A percentile compares a stretch with the other conserved stretches of the same genome.
These are phyloP conservation scores for Pseudozyma thailandica DNA, from an alignment of 1,284 basidiomycete genomes.

Conservation along the genomic window DNA sequence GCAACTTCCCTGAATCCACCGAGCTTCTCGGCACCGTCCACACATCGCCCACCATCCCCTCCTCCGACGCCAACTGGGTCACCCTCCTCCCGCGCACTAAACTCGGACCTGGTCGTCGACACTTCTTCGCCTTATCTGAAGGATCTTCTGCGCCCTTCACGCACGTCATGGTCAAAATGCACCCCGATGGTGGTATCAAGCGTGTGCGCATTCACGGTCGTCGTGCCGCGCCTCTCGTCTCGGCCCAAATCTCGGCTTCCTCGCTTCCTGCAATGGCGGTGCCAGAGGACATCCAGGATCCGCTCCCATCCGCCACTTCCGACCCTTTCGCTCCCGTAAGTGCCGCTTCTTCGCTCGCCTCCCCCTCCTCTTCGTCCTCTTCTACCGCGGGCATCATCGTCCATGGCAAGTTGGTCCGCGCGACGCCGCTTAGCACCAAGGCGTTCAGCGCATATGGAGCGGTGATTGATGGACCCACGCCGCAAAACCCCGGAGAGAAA, in stretches of 20 bases:
- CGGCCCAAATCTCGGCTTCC: constrained; percentile 23
- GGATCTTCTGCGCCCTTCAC: constrained; percentile 73
- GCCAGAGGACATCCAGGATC: constrained; percentile 49
- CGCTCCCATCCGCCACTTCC: constrained; percentile 46
- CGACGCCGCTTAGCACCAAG: constrained; percentile 34
- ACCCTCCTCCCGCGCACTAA: constrained; percentile 80
- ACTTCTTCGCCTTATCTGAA: constrained; percentile 84
- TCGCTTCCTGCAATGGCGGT: constrained; percentile 41
- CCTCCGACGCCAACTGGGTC: constrained; percentile 73
- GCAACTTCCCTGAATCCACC: constrained; percentile 87
- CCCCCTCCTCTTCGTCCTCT: constrained; percentile 8
- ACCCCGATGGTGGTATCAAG: constrained; percentile 96
- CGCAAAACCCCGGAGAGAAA: constrained; percentile 7
- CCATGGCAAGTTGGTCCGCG: constrained; percentile 16
- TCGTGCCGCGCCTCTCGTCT: constrained; percentile 68
- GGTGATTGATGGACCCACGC: constrained; percentile 52
- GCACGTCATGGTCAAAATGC: constrained; percentile 88
- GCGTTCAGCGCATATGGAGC: constrained; percentile 55
- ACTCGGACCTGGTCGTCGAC: constrained; percentile 88
- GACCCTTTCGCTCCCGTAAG: constrained; percentile 39
- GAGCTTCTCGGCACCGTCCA: constrained; percentile 78
- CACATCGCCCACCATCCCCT: constrained; percentile 46
- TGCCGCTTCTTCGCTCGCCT: constrained; percentile 24
- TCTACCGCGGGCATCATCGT: constrained; percentile 20
- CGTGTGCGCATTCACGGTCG: constrained; percentile 84